A percentile compares a stretch with the other conserved stretches of the same genome.
Conservation (phyloP, 1,139 yeast species). For the Scheffersomyces titani region DNA sequence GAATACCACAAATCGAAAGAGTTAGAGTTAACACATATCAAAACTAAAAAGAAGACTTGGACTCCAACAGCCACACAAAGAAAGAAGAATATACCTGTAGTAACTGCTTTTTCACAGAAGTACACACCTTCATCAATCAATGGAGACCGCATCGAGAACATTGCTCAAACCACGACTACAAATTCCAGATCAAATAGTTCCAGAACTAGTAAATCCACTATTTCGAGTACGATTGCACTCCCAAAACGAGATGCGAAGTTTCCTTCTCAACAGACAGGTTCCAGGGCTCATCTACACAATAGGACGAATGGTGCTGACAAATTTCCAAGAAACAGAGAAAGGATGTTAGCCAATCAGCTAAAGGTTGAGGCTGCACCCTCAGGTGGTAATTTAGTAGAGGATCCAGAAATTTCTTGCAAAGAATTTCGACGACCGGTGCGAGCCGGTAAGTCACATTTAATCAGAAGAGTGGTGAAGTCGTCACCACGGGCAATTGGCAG, state of each 20-base stretch:
- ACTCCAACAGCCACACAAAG: background rate
- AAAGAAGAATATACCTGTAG: background rate
- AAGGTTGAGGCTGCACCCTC: conserved; percentile 13
- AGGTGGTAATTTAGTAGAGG: background rate
- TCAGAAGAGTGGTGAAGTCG: background rate
- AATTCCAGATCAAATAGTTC: background rate
- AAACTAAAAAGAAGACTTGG: background rate
- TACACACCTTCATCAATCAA: background rate
- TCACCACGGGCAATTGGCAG: background rate
- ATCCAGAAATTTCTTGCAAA: background rate
- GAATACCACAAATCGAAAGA: background rate
- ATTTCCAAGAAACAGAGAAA: background rate
- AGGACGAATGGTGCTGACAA: background rate
- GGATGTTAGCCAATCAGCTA: conserved; percentile 11
- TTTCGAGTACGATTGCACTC: background rate
- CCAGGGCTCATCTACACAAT: background rate
- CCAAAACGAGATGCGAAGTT: background rate
- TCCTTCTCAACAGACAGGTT: background rate
- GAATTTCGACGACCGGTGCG: background rate
- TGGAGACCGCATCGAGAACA: background rate
- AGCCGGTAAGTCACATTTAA: background rate
- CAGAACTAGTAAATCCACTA: background rate
- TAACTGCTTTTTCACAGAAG: background rate
- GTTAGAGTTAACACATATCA: background rate
- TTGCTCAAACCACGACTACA: background rate